Base-by-base conservation (phyloP, 176 grass and related monocot species). In the Eleusine indica region DNA sequence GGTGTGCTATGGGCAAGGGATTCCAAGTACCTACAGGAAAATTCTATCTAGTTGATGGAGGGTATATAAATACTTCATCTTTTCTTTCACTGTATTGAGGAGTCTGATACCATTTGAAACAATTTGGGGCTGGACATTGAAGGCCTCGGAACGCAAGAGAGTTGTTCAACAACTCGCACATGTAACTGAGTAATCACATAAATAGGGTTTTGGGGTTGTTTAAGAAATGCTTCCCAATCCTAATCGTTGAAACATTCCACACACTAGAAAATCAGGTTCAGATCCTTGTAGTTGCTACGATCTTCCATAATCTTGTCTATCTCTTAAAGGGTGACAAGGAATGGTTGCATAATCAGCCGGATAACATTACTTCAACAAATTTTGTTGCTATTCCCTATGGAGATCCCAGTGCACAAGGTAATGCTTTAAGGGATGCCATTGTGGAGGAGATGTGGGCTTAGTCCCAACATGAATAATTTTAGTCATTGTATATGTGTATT, bases 31-130 rank as follows among this genome's bases (percentile, higher is more conserved):
- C 38, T 21, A 1, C 5, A 2, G 38, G 66, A 8, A 69, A 69
- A 38, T 69, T 41, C 1, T 69, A 69, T 69, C 41, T 69, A 37
- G 66, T 69, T 40, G 66, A 69, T 69, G 37, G 66, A 41, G 66
- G 66, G 37, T 42, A 69, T 69, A 37, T 37, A 16, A 69, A 69
- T 17, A 69, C 66, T 7, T 17, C 16, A 19, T 69, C 37, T 41
- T 69, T 70, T 9, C 68, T 70, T 22, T 16, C 68, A 70, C 39
- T 18, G 3, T 70, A 70, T 43, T 40, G 40, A n/a, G 18, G 68
- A 70, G 68, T 70, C 5, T n/a, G 40, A 4, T 25, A 25, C 25
- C 25, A 25, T 25, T 25, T 25, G 25, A 25, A 25, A 25, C 25
- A 25, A 25, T 25, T 70, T 4, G 68, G 39, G 7, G 12, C 6